phyloP scores from a whole-genome alignment of 148 eudicot genomes.

The Rhododendron kiyosumense region DNA sequence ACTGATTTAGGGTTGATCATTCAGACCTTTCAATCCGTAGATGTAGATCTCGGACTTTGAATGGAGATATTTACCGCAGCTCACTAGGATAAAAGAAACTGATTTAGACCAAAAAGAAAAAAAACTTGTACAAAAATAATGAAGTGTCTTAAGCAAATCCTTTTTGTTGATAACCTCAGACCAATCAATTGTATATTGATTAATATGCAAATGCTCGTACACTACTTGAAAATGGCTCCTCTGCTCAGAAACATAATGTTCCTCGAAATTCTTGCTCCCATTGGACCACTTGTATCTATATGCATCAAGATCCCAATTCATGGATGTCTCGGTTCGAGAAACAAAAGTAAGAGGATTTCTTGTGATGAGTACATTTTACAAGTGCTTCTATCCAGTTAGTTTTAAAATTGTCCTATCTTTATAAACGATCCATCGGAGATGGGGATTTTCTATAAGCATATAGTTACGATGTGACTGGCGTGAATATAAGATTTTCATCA shows the following conservation, averaged over 20 bases:
- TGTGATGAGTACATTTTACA: neutral
- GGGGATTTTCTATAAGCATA: too few relatives aligned
- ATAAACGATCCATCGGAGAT: too few relatives aligned
- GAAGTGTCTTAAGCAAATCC: neutral
- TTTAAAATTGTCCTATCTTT: too few relatives aligned
- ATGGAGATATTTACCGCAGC: neutral
- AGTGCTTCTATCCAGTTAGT: neutral
- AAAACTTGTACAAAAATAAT: neutral
- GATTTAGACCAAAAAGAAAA: neutral
- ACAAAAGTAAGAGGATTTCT: neutral
- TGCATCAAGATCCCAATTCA: neutral
- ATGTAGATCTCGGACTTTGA: neutral
- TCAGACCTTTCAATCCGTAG: neutral
- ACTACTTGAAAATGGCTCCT: neutral
- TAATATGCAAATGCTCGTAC: neutral
- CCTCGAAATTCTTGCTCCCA: neutral
- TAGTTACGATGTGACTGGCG: too few relatives aligned
- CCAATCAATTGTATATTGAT: neutral
- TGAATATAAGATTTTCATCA: neutral
- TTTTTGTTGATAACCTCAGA: neutral
- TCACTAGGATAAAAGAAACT: neutral
- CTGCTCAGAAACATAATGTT: neutral
- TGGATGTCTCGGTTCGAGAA: neutral
- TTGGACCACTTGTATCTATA: neutral
- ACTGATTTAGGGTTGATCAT: neutral